Base-by-base conservation (phyloP, 2,329 filamentous ascomycete genomes). In the Neopestalotiopsis clavispora region DNA sequence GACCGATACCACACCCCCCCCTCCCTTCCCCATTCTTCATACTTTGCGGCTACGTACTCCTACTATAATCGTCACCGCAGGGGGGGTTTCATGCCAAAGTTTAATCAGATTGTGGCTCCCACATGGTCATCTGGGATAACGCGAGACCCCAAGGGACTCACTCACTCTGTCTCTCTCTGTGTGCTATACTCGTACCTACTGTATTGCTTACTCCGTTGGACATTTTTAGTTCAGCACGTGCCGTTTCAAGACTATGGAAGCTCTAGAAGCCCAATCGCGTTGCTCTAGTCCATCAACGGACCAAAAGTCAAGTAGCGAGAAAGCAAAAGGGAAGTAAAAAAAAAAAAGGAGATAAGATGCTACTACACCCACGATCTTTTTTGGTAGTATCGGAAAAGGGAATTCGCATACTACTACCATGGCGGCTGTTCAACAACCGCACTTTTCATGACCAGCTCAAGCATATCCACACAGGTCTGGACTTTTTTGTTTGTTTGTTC, bases 31-130 rank as follows among this genome's bases (percentile, higher is more conserved):
- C 23, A 28, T 28, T 28, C 6, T 10, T 38, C 34, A 7, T 38
- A 38, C 34, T 38, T 10, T 28, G 23, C 13, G 23, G 57, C 23
- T 14, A 30, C 30, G n/a, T 59, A 23, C 23, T 59, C 57, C 17
- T 52, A 52, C 45, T 52, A 52, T 59, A 34, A 14, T 59, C 57
- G n/a, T 62, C 30, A 38, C 34, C 60, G 20, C 60, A 13, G 30
- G 28, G n/a, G 42, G 45, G 63, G 49, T 66, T 66, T 66, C 63
- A 66, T 56, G 23, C 14, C 63, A 68, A 68, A 68, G 42, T 49
- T 45, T 60, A 65, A 45, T 65, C 30, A 40, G 34, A 65, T 65
- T 65, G 67, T 68, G 67, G 67, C 67, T 68, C 52, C 67, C 67
- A 68, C 67, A 65, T 68, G 67, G 52, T 65, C 56, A 49, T 34